These are phyloP conservation scores for Hymenoscyphus fructigenus DNA, from an alignment of 2,329 filamentous ascomycete genomes.

Conservation along the genomic window DNA sequence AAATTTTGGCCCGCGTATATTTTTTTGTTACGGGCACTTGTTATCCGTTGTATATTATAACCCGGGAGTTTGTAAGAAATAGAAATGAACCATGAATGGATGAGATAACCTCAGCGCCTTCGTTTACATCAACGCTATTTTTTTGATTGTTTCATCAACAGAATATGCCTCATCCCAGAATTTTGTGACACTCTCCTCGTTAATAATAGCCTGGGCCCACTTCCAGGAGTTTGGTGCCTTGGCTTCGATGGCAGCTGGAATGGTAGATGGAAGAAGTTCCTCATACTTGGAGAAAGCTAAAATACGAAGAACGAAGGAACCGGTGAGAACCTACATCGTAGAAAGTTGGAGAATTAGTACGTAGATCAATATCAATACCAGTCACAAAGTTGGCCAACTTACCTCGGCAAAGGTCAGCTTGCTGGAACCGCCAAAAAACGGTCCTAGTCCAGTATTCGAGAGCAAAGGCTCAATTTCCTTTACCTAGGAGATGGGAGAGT, in stretches of 20 bases:
- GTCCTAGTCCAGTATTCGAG: slow-evolving; percentile 43
- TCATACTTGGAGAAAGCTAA: slow-evolving; percentile 53
- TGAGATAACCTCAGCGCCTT: no score
- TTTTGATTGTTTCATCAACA: no score
- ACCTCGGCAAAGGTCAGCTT: slow-evolving; percentile 75
- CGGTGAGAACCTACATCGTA: slow-evolving; percentile 53
- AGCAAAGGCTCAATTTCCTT: slow-evolving; percentile 77
- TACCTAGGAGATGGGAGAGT: slow-evolving; percentile 20
- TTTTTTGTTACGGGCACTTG: no score
- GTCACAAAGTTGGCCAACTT: slow-evolving; percentile 22
- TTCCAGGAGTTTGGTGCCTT: slow-evolving; percentile 63
- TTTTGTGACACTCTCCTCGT: slow-evolving; percentile 59
- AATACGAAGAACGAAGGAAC: slow-evolving; percentile 65
- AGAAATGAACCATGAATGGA: no score
- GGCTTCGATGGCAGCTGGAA: slow-evolving; percentile 48
- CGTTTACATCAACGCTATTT: no score
- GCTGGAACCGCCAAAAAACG: slow-evolving; percentile 64
- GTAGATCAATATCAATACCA: slow-evolving; percentile 14
- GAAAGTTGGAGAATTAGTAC: no score
- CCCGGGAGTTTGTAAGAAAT: no score
- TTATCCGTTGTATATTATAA: no score
- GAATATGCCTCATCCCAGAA: no score
- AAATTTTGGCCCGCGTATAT: no score
- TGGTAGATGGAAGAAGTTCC: slow-evolving; percentile 50
- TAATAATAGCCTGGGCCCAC: slow-evolving; percentile 62